Conservation (phyloP, 1,139 yeast genomes). For the Candida sp. region DNA sequence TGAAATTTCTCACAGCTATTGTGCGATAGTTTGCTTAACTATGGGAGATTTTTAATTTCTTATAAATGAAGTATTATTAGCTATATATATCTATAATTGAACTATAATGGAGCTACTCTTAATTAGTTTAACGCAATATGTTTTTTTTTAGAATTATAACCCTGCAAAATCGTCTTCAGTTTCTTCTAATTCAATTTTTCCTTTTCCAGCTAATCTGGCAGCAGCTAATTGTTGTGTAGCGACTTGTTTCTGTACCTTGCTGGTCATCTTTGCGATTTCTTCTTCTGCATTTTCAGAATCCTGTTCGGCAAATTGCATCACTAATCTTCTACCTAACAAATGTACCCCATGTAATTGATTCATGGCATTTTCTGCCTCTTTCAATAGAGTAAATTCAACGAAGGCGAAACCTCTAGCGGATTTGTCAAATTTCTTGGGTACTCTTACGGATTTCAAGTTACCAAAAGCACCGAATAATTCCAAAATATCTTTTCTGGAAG, state of each 20-base stretch:
- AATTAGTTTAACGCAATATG: too few relatives aligned
- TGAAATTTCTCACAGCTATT: background rate
- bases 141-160: slow-evolving; percentile 1
- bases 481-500: slow-evolving; percentile 86
- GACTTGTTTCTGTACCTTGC: slow-evolving; percentile 77
- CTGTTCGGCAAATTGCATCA: slow-evolving; percentile 90
- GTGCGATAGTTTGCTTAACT: background rate
- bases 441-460: slow-evolving; percentile 88
- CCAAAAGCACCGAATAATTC: slow-evolving; percentile 94
- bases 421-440: slow-evolving; percentile 94
- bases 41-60: too few relatives aligned
- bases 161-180: slow-evolving; percentile 30
- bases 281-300: slow-evolving; percentile 84
- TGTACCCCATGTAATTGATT: slow-evolving; percentile 93
- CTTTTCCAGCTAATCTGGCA: slow-evolving; percentile 69
- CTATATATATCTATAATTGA: too few relatives aligned
- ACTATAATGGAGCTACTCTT: too few relatives aligned
- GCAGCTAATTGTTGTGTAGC: slow-evolving; percentile 74
- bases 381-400: slow-evolving; percentile 83
- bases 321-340: slow-evolving; percentile 91
- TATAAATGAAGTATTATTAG: too few relatives aligned
- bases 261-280: slow-evolving; percentile 87
- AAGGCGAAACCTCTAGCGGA: slow-evolving; percentile 98
- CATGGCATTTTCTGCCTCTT: slow-evolving; percentile 97
- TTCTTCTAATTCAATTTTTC: slow-evolving; percentile 70